A percentile compares a stretch with the other conserved stretches of the same genome.
Evolutionary conservation across 805 yeast genomes (phyloP).

Genomic region (Suhomyces sp.): DNA sequence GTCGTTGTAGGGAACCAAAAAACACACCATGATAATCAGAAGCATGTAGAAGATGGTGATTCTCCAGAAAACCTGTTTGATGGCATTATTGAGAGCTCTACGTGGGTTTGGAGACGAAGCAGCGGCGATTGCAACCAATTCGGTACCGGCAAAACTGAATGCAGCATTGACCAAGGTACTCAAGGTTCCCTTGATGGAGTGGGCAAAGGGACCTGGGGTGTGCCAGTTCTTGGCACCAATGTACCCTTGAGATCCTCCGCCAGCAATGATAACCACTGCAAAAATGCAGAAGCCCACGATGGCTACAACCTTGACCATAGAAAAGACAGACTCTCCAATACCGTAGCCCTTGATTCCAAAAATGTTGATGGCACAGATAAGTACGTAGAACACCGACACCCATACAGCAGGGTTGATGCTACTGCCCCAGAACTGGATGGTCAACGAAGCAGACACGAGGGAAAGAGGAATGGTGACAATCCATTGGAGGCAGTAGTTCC

Average conservation of each 20-base stretch:
- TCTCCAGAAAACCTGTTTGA: constrained; percentile 55
- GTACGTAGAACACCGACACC: constrained; percentile 26
- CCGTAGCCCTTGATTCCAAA: constrained; percentile 31
- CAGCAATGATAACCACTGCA: constrained; percentile 34
- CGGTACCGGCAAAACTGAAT: constrained; percentile 61
- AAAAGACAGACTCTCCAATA: constrained; percentile 25
- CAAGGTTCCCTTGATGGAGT: constrained; percentile 57
- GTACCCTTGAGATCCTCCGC: constrained; percentile 45
- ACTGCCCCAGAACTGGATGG: constrained; percentile 23
- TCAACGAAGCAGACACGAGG: constrained; percentile 16
- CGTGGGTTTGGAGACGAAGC: constrained; percentile 55
- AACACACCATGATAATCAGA: constrained; percentile 48
- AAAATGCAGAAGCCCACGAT: constrained; percentile 26
- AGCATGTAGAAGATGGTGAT: constrained; percentile 48
- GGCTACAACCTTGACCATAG: constrained; percentile 27
- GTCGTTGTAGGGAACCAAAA: constrained; percentile 51
- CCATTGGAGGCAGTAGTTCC: constrained; percentile 18
- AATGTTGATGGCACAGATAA: constrained; percentile 21
- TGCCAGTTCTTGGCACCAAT: constrained; percentile 54
- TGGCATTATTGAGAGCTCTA: constrained; percentile 54
- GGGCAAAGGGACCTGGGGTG: constrained; percentile 53
- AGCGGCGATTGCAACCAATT: constrained; percentile 57
- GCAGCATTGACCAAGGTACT: constrained; percentile 55
- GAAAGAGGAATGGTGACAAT: constrained; percentile 12
- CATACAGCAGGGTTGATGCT: constrained; percentile 23